These are phyloP conservation scores for Rhizopogon sp. DNA, from an alignment of 768 basidiomycete species.

Conservation along the genomic window DNA sequence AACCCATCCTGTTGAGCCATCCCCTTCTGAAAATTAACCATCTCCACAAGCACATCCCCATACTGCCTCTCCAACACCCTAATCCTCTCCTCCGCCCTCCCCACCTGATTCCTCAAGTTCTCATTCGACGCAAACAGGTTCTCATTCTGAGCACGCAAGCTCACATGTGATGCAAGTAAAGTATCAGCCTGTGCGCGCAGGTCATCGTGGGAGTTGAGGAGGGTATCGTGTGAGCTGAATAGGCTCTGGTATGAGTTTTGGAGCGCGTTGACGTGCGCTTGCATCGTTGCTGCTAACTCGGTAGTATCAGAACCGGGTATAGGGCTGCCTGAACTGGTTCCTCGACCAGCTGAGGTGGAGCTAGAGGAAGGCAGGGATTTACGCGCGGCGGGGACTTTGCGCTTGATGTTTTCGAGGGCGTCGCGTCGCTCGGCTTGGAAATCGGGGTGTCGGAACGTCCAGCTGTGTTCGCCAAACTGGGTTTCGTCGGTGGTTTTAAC, in stretches of 20 bases:
- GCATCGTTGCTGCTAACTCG: not conserved
- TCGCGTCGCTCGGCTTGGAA: constrained; percentile 48
- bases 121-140: constrained; percentile 20
- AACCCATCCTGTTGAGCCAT: constrained; percentile 83
- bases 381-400: constrained; percentile 42
- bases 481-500: constrained; percentile 85
- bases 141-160: constrained; percentile 25
- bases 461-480: constrained; percentile 58
- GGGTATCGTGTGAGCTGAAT: constrained; percentile 23
- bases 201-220: constrained; percentile 24
- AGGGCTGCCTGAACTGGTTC: not conserved
- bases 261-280: constrained; percentile 24
- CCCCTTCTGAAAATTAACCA: constrained; percentile 67
- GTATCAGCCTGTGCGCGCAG: constrained; percentile 31
- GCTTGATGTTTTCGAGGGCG: constrained; percentile 62
- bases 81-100: constrained; percentile 45
- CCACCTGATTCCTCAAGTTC: constrained; percentile 23
- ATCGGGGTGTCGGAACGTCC: constrained; percentile 52
- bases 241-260: constrained; percentile 24
- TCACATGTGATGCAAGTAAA: constrained; percentile 24
- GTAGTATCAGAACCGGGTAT: constrained; percentile 1
- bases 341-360: constrained; percentile 8
- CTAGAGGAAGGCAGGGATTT: constrained; percentile 22
- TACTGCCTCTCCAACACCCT: constrained; percentile 59
- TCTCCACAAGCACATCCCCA: constrained; percentile 63